Conservation (phyloP, 106 monocot genomes). For the Dioscorea zingiberensis region DNA sequence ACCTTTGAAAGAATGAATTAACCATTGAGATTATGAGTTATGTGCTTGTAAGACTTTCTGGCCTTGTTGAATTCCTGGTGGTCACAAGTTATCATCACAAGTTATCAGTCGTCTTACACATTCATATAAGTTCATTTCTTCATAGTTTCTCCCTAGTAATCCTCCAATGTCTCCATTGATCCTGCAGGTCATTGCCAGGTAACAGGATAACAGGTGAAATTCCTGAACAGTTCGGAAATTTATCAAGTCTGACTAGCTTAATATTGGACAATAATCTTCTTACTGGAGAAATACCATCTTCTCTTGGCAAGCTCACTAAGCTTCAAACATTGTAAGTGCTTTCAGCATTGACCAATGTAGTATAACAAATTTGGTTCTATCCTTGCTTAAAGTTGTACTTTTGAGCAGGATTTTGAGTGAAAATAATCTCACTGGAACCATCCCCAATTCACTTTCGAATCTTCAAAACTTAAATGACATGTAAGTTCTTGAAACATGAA, state of each 20-base stretch:
- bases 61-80: too few species aligned
- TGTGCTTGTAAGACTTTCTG: too few species aligned
- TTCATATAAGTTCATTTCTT: too few species aligned
- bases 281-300: slow-evolving; percentile 68
- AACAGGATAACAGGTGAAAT: slow-evolving; percentile 76
- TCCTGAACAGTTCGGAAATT: slow-evolving; percentile 73
- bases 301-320: slow-evolving; percentile 77
- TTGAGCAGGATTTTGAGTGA: slow-evolving; percentile 68
- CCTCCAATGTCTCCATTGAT: neutral
- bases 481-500: slow-evolving; percentile 32
- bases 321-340: slow-evolving; percentile 81
- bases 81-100: too few species aligned
- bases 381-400: neutral
- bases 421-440: slow-evolving; percentile 67
- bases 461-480: slow-evolving; percentile 51
- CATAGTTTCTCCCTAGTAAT: too few species aligned
- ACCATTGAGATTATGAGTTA: too few species aligned
- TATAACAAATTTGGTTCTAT: neutral
- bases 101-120: too few species aligned
- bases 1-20: neutral
- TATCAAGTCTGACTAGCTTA: slow-evolving; percentile 72
- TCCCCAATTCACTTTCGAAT: slow-evolving; percentile 69
- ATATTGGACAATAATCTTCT: slow-evolving; percentile 60
- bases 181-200: slow-evolving; percentile 55
- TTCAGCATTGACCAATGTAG: neutral